phyloP scores from a whole-genome alignment of 2,329 filamentous ascomycete genomes.

The Aspergillus ochraceoroseus region DNA sequence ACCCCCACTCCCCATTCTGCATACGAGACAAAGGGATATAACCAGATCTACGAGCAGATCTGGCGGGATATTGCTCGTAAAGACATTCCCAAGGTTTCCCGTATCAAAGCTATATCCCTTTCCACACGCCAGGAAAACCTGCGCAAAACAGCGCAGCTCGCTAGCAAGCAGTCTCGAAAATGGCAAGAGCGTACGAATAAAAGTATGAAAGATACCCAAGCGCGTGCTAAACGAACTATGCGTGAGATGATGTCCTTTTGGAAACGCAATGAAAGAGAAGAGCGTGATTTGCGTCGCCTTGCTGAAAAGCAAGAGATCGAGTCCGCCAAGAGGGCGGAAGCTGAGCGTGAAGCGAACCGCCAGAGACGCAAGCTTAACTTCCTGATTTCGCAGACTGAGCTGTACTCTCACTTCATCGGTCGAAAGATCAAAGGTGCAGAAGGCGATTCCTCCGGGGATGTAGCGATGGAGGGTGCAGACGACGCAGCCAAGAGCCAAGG shows the following conservation, averaged over 20 bases:
- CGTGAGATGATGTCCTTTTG: slow-evolving; percentile 99
- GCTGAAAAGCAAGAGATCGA: slow-evolving; percentile 95
- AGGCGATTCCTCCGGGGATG: slow-evolving; percentile 85
- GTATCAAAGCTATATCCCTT: slow-evolving; percentile 79
- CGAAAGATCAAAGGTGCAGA: slow-evolving; percentile 99
- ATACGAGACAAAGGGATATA: slow-evolving; percentile 87
- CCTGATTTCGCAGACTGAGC: slow-evolving; percentile 95
- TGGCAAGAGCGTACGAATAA: slow-evolving; percentile 99
- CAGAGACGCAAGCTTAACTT: slow-evolving; percentile 99
- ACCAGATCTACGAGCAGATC: slow-evolving; percentile 96
- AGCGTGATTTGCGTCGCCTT: slow-evolving; percentile 86
- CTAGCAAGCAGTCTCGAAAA: slow-evolving; percentile 92
- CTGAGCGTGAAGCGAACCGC: slow-evolving; percentile 91
- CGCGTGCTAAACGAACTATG: slow-evolving; percentile 95
- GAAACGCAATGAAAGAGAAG: slow-evolving; percentile 97
- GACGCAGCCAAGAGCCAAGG: slow-evolving; percentile 36
- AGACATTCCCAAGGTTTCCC: slow-evolving; percentile 86
- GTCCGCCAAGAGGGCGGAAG: slow-evolving; percentile 92
- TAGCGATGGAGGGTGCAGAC: slow-evolving; percentile 59
- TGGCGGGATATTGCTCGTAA: slow-evolving; percentile 92
- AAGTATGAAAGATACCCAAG: slow-evolving; percentile 95
- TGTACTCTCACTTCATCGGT: slow-evolving; percentile 98
- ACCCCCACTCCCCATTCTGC: slow-evolving; percentile 53
- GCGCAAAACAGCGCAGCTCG: slow-evolving; percentile 93
- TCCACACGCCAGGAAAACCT: slow-evolving; percentile 88